Conservation (phyloP, 2,329 filamentous ascomycete species). For the Pseudogymnoascus sp. region DNA sequence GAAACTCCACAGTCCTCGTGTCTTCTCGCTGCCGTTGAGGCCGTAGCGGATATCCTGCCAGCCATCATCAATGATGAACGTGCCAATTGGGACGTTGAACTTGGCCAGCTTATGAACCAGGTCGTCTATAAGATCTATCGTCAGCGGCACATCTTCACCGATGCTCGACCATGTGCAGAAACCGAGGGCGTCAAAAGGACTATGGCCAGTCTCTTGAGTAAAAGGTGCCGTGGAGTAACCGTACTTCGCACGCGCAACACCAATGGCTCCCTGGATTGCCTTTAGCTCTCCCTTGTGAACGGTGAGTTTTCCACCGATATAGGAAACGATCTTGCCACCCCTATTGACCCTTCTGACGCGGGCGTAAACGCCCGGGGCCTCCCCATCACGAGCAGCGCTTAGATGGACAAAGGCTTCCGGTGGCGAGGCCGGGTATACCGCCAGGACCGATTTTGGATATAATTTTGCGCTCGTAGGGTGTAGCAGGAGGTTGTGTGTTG, state of each 20-base stretch:
- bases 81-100: slow-evolving; percentile 10
- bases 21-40: neutral
- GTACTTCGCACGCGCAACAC: slow-evolving; percentile 7
- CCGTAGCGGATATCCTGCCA: slow-evolving; percentile 11
- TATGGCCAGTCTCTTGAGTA: neutral
- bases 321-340: neutral
- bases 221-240: neutral
- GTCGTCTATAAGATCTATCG: slow-evolving; percentile 8
- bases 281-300: slow-evolving; percentile 8
- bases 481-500: slow-evolving; percentile 10
- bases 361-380: slow-evolving; percentile 8
- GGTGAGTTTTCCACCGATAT: slow-evolving; percentile 5
- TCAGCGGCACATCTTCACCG: slow-evolving; percentile 9
- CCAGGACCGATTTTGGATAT: slow-evolving; percentile 8
- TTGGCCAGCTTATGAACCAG: neutral
- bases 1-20: slow-evolving; percentile 10
- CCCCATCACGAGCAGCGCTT: slow-evolving; percentile 7
- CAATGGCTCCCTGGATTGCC: slow-evolving; percentile 8
- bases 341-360: slow-evolving; percentile 8
- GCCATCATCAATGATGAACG: slow-evolving; percentile 13
- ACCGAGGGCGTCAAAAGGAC: slow-evolving; percentile 9
- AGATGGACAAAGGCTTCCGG: slow-evolving; percentile 7
- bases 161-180: slow-evolving; percentile 11
- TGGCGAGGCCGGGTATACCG: slow-evolving; percentile 9
- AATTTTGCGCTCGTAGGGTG: neutral